Conservation (phyloP, 2,329 filamentous ascomycete species). For the Scleromitrula shiraiana region DNA sequence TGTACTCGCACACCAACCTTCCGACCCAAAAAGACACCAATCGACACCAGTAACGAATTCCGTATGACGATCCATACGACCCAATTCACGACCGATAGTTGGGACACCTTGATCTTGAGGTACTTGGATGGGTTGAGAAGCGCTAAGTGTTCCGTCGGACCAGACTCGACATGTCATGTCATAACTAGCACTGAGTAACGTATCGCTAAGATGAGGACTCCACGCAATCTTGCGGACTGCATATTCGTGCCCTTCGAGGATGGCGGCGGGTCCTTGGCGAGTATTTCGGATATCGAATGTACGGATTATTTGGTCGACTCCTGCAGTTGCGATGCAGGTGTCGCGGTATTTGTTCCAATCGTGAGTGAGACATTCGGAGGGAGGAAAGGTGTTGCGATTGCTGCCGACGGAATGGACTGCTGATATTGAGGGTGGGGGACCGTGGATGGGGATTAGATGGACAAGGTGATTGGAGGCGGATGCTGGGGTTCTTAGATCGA, state of each 20-base stretch:
- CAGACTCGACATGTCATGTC: conserved; percentile 97
- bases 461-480: conserved; percentile 83
- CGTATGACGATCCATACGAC: conserved; percentile 81
- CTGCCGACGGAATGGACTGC: conserved; percentile 18
- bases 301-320: conserved; percentile 79
- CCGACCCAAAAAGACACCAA: conserved; percentile 93
- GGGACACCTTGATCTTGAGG: too few relatives aligned
- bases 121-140: too few relatives aligned
- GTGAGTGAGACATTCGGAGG: conserved; percentile 75
- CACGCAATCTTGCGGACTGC: conserved; percentile 79
- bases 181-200: conserved; percentile 84
- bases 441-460: conserved; percentile 75
- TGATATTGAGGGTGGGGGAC: conserved; percentile 35
- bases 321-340: conserved; percentile 75
- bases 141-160: conserved; percentile 56
- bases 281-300: conserved; percentile 86
- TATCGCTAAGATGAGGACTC: conserved; percentile 88
- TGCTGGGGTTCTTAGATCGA: conserved; percentile 81
- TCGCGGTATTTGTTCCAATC: conserved; percentile 99
- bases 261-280: conserved; percentile 58
- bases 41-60: conserved; percentile 96
- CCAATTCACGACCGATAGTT: conserved; percentile 38
- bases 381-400: conserved; percentile 29
- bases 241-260: conserved; percentile 83
- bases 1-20: conserved; percentile 90